Evolutionary conservation across 345 rosid species (phyloP), one percentile per base, ranked within the genome.

Genomic region (Populus davidiana): DNA sequence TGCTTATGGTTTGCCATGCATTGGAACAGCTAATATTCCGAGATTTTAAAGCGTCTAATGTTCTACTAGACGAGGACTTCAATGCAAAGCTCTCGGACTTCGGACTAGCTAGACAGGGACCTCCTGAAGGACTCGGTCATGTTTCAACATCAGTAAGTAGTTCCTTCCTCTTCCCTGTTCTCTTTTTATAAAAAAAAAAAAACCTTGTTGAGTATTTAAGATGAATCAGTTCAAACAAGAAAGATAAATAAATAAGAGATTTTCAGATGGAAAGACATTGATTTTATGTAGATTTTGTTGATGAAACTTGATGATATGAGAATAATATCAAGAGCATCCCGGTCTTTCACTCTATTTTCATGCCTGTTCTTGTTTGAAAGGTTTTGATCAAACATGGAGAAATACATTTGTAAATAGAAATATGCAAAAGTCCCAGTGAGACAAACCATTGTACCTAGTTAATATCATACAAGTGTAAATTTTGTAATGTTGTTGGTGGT

Each of bases 31-130:
- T 96, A 44, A 96, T 93, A 59, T 93, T 92, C 76, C 92, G 98
- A 71, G 99, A 96, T 81, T 92, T 96, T 77, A 96, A 96, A 81
- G 76, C 99, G 27, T 96, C 99, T 1, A 96, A 96, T 54, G 82
- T 93, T 75, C 91, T 96, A 69, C 91, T 96, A 18, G 99, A 91
- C 49, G 94, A 91, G 85, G 90, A 90, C 56, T 91, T 91, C 80
- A 83, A 88, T 59, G 98, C 99, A 5, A 96, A 96, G 79, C 97
- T 96, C 80, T 96, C 99, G 6, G 98, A 96, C 82, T 96, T 93
- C 74, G 99, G 99, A 83, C 77, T 96, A 76, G 99, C 98, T 59
- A 88, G 98, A 78, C 92, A 86, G 86, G 99, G 99, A 78, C 98
- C 99, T 27, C 86, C 94, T 9, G 93, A 92, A 81, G 97, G 98